Conservation (phyloP, 257 asterid species). For the Orobanche coerulescens region DNA sequence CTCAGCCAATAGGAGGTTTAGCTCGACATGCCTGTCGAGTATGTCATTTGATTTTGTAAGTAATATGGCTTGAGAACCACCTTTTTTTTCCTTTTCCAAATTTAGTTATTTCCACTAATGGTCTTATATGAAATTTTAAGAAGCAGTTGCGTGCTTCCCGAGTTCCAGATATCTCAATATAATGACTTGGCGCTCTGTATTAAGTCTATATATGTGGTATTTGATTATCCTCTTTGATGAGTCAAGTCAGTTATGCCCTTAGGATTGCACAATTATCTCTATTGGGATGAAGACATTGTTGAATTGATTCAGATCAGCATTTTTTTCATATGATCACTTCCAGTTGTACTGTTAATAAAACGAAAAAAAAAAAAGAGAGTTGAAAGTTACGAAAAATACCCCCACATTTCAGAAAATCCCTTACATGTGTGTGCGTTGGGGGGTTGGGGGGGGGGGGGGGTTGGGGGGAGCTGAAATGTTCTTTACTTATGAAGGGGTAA, state of each 20-base stretch:
- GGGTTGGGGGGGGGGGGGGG: too few species aligned
- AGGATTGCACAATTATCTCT: not conserved
- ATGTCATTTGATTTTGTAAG: not conserved
- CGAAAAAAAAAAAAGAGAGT: too few species aligned
- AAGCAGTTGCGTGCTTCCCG: not conserved
- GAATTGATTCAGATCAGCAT: not conserved
- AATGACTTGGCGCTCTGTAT: not conserved
- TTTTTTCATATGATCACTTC: not conserved
- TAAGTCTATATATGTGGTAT: not conserved
- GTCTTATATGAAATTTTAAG: not conserved
- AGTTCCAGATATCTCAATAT: not conserved
- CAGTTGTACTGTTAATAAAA: not conserved
- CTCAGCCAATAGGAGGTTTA: not conserved
- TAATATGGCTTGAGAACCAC: not conserved
- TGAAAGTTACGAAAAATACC: too few species aligned
- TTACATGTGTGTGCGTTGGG: too few species aligned
- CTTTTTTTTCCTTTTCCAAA: not conserved
- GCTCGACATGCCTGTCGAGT: constrained; percentile 2
- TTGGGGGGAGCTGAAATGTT: too few species aligned
- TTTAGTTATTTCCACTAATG: not conserved
- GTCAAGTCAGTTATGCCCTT: not conserved
- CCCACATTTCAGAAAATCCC: too few species aligned
- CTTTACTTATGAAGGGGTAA: too few species aligned
- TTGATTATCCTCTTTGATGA: not conserved
- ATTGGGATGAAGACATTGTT: not conserved